Evolutionary conservation across 1,139 yeast genomes (phyloP), one percentile per base, ranked within the genome.

Genomic region (Pichia kudriavzevii): DNA sequence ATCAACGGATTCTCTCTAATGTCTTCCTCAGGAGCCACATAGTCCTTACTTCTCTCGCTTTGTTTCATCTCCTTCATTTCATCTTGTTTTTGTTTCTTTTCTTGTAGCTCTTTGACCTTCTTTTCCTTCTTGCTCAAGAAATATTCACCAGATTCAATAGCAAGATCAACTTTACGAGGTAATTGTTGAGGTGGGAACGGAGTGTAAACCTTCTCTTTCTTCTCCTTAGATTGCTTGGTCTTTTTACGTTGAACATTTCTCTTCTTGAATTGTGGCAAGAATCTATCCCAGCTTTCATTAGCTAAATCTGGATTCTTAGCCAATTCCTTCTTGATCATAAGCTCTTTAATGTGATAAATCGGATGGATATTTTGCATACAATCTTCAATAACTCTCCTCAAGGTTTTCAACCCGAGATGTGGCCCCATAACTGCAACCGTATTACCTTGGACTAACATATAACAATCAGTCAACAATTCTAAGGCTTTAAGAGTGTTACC

Each of bases 161-260:
- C 94, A 58, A 88, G 66, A 74, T 93, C 99, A 61, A 93, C 70
- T 82, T 91, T 88, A 69, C 98, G 80, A 55, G 97, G 98, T 49
- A 75, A 74, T 63, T 85, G 99, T 40, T 85, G 84, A 48, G 98
- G 98, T 63, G 99, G 99, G 87, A 93, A 93, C 55, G 98, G 98
- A 22, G 98, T 91, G 72, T 91, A 91, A 3, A 75, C 79, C 63
- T 79, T 85, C 82, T 82, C 82, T 59, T 80, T 83, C 49, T 65
- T 72, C 41, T 66, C 71, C 44, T 60, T 62, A 45, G 66, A 61
- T 59, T 72, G 72, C 66, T 75, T 79, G 45, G 91, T 83, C 68
- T 79, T 79, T 80, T 83, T 84, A 56, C 98, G 79, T 29, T 94
- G 94, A 47, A 91, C 95, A 52, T 87, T 87, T 56, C 91, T 79